Evolutionary conservation across 2,329 filamentous ascomycete genomes (phyloP).

Genomic region (Xylariaceae sp.): DNA sequence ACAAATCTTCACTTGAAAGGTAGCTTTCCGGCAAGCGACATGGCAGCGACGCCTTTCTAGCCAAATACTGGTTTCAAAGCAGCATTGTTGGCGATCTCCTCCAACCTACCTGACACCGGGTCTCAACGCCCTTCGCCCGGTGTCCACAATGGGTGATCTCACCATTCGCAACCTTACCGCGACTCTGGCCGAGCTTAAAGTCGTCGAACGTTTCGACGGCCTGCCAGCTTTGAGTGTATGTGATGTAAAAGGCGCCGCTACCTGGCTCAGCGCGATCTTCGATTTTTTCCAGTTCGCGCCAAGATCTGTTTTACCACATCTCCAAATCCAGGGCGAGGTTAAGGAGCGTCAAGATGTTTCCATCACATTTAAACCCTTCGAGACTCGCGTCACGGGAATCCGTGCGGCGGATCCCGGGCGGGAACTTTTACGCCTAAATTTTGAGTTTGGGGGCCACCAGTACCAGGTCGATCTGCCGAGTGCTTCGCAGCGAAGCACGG

Average conservation of each 20-base stretch:
- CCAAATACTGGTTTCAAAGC: constrained; percentile 6
- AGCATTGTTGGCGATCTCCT: constrained; percentile 12
- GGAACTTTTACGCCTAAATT: constrained; percentile 68
- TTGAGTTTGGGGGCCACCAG: constrained; percentile 57
- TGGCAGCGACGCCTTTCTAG: not conserved
- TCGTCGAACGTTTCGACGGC: constrained; percentile 65
- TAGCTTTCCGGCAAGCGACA: constrained; percentile 3
- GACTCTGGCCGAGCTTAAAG: constrained; percentile 64
- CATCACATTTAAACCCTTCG: constrained; percentile 63
- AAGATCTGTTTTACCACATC: constrained; percentile 24
- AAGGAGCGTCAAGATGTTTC: constrained; percentile 58
- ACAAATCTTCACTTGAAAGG: not conserved
- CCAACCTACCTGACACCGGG: constrained; percentile 7
- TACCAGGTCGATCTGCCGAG: constrained; percentile 72
- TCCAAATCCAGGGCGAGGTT: constrained; percentile 49
- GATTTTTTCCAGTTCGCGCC: constrained; percentile 41
- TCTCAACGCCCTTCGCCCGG: constrained; percentile 3
- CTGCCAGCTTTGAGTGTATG: constrained; percentile 38
- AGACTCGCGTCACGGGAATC: constrained; percentile 57
- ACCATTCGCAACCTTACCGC: constrained; percentile 78
- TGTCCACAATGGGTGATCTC: constrained; percentile 45
- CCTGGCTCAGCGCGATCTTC: constrained; percentile 40
- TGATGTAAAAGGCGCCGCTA: constrained; percentile 33
- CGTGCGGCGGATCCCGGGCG: constrained; percentile 51
- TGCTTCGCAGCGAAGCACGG: constrained; percentile 51